Evolutionary conservation across 805 yeast species (phyloP).

Genomic region (Schwanniomyces pseudopolymorphus): DNA sequence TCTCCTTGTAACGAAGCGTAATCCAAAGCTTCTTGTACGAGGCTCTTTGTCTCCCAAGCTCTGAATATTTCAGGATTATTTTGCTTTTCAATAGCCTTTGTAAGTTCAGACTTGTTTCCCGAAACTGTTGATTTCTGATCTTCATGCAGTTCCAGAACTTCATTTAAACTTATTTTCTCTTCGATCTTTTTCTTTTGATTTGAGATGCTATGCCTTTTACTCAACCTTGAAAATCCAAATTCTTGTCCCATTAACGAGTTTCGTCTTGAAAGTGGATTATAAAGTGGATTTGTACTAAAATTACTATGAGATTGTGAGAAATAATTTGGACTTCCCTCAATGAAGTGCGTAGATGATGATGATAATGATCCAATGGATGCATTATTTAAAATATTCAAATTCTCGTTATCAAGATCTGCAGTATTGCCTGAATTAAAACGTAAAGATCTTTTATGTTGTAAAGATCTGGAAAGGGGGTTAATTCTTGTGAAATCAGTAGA

Average conservation of each 20-base stretch:
- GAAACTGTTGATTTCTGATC: constrained; percentile 10
- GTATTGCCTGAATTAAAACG: not conserved
- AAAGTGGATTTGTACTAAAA: constrained; percentile 7
- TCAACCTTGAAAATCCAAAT: constrained; percentile 10
- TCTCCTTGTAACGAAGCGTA: constrained; percentile 66
- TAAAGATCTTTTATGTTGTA: not conserved
- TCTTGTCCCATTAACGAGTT: constrained; percentile 18
- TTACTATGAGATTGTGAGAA: constrained; percentile 2
- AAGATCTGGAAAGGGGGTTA: not conserved
- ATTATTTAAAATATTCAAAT: constrained; percentile 20
- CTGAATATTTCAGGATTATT: constrained; percentile 11
- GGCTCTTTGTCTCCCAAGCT: constrained; percentile 59
- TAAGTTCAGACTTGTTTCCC: constrained; percentile 20
- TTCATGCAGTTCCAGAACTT: constrained; percentile 13
- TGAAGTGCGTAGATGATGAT: constrained; percentile 9
- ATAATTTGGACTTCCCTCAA: constrained; percentile 3
- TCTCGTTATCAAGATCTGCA: constrained; percentile 37
- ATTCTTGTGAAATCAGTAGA: not conserved
- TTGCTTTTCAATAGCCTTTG: constrained; percentile 19
- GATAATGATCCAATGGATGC: constrained; percentile 13
- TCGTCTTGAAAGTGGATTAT: constrained; percentile 14
- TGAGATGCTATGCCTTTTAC: constrained; percentile 2
- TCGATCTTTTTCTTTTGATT: constrained; percentile 5
- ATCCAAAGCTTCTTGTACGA: constrained; percentile 52
- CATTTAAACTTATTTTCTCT: constrained; percentile 4